Evolutionary conservation across 495 filamentous ascomycete species (phyloP).

Genomic region (Oidiodendron maius): DNA sequence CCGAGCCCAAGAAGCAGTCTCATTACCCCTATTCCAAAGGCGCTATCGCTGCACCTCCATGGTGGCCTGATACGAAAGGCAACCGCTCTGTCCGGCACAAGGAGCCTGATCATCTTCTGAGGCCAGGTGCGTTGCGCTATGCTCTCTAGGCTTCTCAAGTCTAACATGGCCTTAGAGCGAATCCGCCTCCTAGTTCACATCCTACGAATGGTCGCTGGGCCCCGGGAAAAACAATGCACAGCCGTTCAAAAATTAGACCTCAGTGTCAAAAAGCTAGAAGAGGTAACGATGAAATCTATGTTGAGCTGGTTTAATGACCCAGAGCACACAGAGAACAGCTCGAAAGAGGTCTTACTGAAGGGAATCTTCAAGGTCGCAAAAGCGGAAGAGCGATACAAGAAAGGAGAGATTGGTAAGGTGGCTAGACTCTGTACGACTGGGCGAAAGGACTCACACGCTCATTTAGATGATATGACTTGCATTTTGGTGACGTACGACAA

Average conservation of each 20-base stretch:
- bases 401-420: conserved; percentile 54
- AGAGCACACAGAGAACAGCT: conserved; percentile 25
- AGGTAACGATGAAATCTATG: conserved; percentile 37
- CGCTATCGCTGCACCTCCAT: conserved; percentile 62
- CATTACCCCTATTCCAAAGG: conserved; percentile 74
- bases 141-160: too few relatives aligned
- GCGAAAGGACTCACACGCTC: background rate
- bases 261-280: conserved; percentile 39
- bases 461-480: conserved; percentile 12
- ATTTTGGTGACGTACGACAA: conserved; percentile 19
- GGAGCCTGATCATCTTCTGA: conserved; percentile 81
- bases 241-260: conserved; percentile 22
- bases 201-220: conserved; percentile 43
- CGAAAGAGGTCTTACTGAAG: conserved; percentile 43
- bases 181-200: conserved; percentile 59
- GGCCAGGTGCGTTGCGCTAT: conserved; percentile 50
- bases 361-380: conserved; percentile 64
- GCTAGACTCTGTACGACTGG: background rate
- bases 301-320: conserved; percentile 32
- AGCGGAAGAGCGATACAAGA: conserved; percentile 53
- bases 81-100: conserved; percentile 50
- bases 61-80: conserved; percentile 66
- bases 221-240: conserved; percentile 30
- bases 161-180: conserved; percentile 39
- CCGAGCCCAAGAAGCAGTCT: conserved; percentile 82